phyloP scores from a whole-genome alignment of 352 stramenopile genomes.

The Phytophthora nicotianae region DNA sequence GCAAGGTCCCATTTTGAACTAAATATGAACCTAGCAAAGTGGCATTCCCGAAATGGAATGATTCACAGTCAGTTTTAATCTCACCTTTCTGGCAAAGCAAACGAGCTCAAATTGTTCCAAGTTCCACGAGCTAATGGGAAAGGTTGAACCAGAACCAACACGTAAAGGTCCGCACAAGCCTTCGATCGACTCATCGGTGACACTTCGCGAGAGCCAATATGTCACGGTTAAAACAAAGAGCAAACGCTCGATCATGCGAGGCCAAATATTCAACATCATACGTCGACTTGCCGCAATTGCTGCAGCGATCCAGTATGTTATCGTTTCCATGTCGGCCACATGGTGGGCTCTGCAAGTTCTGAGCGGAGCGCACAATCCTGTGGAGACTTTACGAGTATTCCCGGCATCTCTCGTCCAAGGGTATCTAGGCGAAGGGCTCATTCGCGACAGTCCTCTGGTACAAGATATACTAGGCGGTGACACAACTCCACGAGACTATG shows the following conservation, averaged over 20 bases:
- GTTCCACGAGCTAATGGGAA: not conserved
- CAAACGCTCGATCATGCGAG: conserved; percentile 6
- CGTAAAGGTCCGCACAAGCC: conserved; percentile 4
- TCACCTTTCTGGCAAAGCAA: not conserved
- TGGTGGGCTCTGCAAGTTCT: conserved; percentile 31
- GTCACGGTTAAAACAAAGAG: conserved; percentile 7
- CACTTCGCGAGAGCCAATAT: conserved; percentile 26
- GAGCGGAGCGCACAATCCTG: conserved; percentile 17
- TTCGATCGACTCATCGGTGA: conserved; percentile 4
- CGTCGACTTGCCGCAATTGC: conserved; percentile 33
- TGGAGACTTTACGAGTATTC: conserved; percentile 18
- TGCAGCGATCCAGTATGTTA: conserved; percentile 41
- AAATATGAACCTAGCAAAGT: not conserved
- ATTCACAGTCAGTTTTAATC: not conserved
- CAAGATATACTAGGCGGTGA: conserved; percentile 20
- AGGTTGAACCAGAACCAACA: not conserved
- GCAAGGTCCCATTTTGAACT: not conserved
- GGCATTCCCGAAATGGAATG: not conserved
- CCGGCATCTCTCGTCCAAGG: conserved; percentile 26
- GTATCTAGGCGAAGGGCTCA: conserved; percentile 35
- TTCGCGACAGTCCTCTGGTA: conserved; percentile 43
- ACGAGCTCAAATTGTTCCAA: not conserved
- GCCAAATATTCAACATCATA: conserved; percentile 25
- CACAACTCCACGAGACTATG: conserved; percentile 37
- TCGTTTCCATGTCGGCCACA: conserved; percentile 32